Conservation (phyloP, 306 rosid genomes). For the Pyrus bretschneideri region DNA sequence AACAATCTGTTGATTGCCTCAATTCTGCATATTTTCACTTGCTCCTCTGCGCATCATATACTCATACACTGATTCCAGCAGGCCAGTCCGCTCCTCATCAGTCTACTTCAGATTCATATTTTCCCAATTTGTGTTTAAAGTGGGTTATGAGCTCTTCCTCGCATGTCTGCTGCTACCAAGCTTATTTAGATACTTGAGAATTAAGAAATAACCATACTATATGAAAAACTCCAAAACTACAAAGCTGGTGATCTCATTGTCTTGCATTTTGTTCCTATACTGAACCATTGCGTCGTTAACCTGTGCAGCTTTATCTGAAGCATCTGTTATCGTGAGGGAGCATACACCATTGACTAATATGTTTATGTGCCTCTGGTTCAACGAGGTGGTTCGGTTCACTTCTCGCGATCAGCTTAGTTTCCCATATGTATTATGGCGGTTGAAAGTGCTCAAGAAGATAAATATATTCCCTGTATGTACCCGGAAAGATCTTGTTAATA, state of each 20-base stretch:
- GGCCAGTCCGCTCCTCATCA: not conserved
- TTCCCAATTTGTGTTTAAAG: not conserved
- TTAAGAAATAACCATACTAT: not conserved
- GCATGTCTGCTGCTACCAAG: not conserved
- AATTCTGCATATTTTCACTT: not conserved
- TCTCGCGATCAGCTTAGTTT: slow-evolving; percentile 96
- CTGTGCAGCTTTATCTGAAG: slow-evolving; percentile 77
- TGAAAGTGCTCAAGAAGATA: slow-evolving; percentile 54
- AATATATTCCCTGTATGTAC: slow-evolving; percentile 85
- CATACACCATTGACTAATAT: slow-evolving; percentile 58
- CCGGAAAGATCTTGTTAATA: slow-evolving; percentile 95
- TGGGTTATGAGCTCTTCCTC: not conserved
- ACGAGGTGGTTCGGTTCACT: slow-evolving; percentile 89
- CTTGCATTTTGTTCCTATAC: not conserved
- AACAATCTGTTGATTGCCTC: not conserved
- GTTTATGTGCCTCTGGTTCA: slow-evolving; percentile 90
- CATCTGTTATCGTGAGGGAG: slow-evolving; percentile 82
- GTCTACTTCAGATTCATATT: not conserved
- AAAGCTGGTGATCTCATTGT: not conserved
- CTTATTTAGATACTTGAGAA: not conserved
- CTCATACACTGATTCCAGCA: not conserved
- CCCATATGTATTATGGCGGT: slow-evolving; percentile 83
- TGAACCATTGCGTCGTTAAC: slow-evolving; percentile 11
- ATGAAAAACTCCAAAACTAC: not conserved
- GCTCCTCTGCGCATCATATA: not conserved